These are phyloP conservation scores for Neurospora sp. DNA, from an alignment of 2,329 filamentous ascomycete genomes.

Conservation along the genomic window DNA sequence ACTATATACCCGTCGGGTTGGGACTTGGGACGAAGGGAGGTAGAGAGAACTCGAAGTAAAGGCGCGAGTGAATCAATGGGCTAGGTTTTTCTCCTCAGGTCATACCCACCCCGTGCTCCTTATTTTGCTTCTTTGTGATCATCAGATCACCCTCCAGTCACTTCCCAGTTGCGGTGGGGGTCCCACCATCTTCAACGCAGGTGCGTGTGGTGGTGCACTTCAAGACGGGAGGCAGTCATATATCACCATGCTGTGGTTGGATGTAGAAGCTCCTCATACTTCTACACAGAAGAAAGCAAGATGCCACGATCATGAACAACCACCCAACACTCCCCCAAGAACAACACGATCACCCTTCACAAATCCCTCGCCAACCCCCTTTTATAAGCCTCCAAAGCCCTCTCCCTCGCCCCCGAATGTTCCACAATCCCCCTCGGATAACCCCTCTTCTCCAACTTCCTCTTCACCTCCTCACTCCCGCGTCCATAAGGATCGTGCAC, in stretches of 20 bases:
- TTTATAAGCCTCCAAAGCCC: conserved; percentile 26
- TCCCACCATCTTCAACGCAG: rapidly evolving
- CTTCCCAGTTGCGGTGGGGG: not conserved
- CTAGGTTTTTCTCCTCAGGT: too few relatives aligned
- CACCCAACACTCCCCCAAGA: not conserved
- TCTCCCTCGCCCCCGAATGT: conserved; percentile 59
- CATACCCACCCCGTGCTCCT: not conserved
- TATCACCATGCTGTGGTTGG: not conserved
- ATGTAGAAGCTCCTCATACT: not conserved
- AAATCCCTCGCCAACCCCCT: conserved; percentile 16
- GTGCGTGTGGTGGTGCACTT: not conserved
- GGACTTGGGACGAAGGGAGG: not conserved
- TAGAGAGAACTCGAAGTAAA: not conserved
- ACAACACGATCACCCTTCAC: conserved; percentile 1
- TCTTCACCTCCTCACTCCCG: conserved; percentile 47
- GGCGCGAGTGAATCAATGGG: too few relatives aligned
- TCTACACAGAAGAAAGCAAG: not conserved
- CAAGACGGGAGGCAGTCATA: not conserved
- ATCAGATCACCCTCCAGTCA: not conserved
- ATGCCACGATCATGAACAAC: not conserved
- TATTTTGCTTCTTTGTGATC: not conserved
- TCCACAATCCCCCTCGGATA: conserved; percentile 70
- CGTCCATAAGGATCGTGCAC: conserved; percentile 74
- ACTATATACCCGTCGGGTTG: not conserved
- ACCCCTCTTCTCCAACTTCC: conserved; percentile 51